phyloP scores from a whole-genome alignment of 441 rosid genomes.

The Metrosideros polymorpha region DNA sequence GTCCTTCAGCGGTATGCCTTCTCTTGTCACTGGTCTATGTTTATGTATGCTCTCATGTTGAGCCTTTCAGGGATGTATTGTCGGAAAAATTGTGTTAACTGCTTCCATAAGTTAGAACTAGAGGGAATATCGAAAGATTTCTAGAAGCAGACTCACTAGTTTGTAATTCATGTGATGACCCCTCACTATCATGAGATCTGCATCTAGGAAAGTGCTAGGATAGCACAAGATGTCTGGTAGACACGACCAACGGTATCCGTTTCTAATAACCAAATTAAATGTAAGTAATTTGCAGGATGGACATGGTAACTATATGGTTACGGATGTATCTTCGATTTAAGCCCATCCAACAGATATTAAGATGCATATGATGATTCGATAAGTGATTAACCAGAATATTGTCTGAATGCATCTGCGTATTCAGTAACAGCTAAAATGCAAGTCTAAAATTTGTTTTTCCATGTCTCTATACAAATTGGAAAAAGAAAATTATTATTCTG shows the following conservation, averaged over 20 bases:
- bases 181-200: neutral
- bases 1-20: conserved; percentile 72
- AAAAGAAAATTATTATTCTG: neutral
- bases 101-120: neutral
- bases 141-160: neutral
- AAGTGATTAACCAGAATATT: neutral
- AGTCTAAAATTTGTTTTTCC: neutral
- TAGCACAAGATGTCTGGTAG: neutral
- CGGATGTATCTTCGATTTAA: neutral
- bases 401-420: neutral
- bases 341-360: neutral
- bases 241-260: neutral
- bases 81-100: neutral
- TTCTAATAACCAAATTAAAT: neutral
- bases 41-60: neutral
- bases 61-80: neutral
- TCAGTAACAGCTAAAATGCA: neutral
- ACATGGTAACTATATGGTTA: neutral
- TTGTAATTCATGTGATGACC: neutral
- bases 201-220: neutral
- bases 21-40: neutral
- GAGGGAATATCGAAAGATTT: neutral
- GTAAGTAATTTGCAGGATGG: neutral
- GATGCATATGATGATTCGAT: neutral
- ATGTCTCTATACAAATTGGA: neutral